A percentile compares a stretch with the other conserved stretches of the same genome.
phyloP scores from a whole-genome alignment of 805 yeast species.

The Novakomyces olei region DNA sequence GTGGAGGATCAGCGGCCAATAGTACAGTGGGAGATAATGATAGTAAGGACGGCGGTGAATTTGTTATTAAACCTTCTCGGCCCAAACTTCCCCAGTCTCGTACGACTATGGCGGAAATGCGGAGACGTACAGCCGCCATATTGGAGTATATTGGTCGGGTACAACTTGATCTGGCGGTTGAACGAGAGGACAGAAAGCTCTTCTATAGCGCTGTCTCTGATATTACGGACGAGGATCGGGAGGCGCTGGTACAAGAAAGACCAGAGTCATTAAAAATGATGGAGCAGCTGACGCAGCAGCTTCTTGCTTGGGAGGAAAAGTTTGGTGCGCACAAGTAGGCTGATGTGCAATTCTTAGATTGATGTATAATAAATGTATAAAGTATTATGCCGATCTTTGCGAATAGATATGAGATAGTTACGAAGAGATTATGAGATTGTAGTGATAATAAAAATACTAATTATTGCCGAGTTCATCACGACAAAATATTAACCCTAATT shows the following conservation, averaged over 20 bases:
- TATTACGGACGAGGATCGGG: constrained; percentile 13
- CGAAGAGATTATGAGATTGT: too few species aligned
- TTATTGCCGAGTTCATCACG: too few species aligned
- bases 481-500: too few species aligned
- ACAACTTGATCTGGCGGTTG: constrained; percentile 60
- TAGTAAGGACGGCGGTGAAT: not conserved
- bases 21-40: not conserved
- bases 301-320: constrained; percentile 59
- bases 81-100: constrained; percentile 68
- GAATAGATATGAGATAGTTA: too few species aligned
- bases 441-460: too few species aligned
- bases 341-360: too few species aligned
- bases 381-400: too few species aligned
- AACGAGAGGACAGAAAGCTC: constrained; percentile 32
- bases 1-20: too few species aligned
- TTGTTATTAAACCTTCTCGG: too few species aligned
- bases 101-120: constrained; percentile 59
- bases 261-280: constrained; percentile 40
- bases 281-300: constrained; percentile 50
- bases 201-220: constrained; percentile 6
- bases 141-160: constrained; percentile 77
- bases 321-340: too few species aligned
- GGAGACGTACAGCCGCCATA: constrained; percentile 70
- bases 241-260: constrained; percentile 26
- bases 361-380: too few species aligned